A percentile compares a stretch with the other conserved stretches of the same genome.
Evolutionary conservation across 176 grass and related monocot species (phyloP).

Genomic region (Eleusine coracana): DNA sequence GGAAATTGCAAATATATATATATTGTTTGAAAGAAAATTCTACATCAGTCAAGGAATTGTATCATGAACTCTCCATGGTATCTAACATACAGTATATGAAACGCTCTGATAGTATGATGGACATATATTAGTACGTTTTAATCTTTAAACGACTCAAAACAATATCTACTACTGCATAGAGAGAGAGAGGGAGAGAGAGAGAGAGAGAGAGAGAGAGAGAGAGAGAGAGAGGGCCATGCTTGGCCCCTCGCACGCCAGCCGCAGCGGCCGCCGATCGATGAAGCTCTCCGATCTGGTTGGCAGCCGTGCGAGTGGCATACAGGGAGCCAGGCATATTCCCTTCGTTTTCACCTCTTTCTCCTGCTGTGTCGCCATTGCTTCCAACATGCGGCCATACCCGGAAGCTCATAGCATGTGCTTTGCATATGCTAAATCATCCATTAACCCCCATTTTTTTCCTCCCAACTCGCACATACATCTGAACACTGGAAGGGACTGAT

Average conservation of each 20-base stretch:
- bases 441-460: too few species aligned
- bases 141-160: too few species aligned
- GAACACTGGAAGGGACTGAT: background rate
- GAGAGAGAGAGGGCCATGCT: conserved; percentile 59
- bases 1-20: too few species aligned
- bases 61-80: too few species aligned
- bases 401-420: background rate
- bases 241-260: conserved; percentile 72
- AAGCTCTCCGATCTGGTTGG: conserved; percentile 20
- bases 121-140: too few species aligned
- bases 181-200: background rate
- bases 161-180: too few species aligned
- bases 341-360: conserved; percentile 40
- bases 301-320: conserved; percentile 64
- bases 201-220: conserved; percentile 33
- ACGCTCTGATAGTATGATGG: too few species aligned
- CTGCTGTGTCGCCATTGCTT: background rate
- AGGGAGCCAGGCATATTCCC: conserved; percentile 73
- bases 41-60: too few species aligned
- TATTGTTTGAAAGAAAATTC: too few species aligned
- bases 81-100: too few species aligned
- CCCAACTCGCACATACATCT: background rate
- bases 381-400: background rate
- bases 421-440: background rate
- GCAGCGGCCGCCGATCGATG: conserved; percentile 46